Evolutionary conservation across 768 basidiomycete genomes (phyloP).

Genomic region (Leccinellum albellum): DNA sequence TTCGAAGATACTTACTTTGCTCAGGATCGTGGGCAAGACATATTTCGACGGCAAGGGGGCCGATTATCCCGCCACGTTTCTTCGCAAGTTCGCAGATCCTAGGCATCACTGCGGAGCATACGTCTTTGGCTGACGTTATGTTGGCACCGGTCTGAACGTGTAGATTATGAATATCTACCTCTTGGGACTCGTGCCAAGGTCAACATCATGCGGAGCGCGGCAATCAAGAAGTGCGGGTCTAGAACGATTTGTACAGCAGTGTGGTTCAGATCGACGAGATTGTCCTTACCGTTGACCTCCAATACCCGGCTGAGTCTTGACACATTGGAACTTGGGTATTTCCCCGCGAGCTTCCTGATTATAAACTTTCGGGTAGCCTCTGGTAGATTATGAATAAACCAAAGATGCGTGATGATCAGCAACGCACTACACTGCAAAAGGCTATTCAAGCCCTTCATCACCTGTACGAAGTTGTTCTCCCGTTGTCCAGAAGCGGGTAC

Average conservation of each 20-base stretch:
- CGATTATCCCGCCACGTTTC: not conserved
- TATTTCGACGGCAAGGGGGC: conserved; percentile 4
- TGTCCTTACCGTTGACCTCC: not conserved
- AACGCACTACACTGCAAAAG: not conserved
- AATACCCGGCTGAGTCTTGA: not conserved
- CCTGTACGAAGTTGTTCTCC: not conserved
- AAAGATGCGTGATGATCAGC: not conserved
- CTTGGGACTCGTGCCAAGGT: not conserved
- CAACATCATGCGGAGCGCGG: not conserved
- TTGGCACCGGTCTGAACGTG: not conserved
- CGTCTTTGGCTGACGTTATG: not conserved
- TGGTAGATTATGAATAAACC: not conserved
- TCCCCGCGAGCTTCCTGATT: not conserved
- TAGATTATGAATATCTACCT: not conserved
- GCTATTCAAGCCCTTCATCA: not conserved
- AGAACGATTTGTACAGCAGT: not conserved
- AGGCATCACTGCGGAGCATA: not conserved
- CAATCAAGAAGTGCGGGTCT: not conserved
- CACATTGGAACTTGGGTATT: not conserved
- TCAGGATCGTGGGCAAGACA: not conserved
- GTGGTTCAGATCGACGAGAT: not conserved
- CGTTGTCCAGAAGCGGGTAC: too few species aligned
- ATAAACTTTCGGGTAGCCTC: not conserved
- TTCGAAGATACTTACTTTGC: not conserved
- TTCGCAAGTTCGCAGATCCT: conserved; percentile 9